These are phyloP conservation scores for Datura wrightii DNA, from an alignment of 257 asterid species.

Conservation along the genomic window DNA sequence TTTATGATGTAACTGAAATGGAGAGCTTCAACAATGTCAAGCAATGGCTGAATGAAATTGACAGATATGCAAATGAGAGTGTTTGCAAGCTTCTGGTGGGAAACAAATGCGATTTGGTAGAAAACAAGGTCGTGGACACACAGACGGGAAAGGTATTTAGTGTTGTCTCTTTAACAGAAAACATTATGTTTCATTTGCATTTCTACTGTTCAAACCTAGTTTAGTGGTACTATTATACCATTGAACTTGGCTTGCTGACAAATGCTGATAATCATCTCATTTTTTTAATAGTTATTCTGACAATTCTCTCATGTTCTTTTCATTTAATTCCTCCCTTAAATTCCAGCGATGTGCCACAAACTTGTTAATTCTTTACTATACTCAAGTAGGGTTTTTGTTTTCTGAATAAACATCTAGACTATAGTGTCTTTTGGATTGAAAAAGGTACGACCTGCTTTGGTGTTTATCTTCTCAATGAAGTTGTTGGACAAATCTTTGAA, in stretches of 20 bases:
- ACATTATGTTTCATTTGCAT: background rate
- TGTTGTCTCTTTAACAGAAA: background rate
- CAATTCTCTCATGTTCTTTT: constrained; percentile 17
- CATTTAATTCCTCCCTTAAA: background rate
- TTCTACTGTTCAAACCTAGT: background rate
- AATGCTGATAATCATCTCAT: constrained; percentile 2
- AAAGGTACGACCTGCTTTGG: background rate
- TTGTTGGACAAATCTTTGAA: background rate
- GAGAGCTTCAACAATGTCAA: constrained; percentile 99
- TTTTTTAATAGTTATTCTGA: background rate
- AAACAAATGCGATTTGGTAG: constrained; percentile 94
- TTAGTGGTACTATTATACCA: background rate
- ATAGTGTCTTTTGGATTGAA: background rate
- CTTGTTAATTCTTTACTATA: background rate
- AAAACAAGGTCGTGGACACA: constrained; percentile 84
- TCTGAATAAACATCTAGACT: background rate
- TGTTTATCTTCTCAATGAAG: background rate
- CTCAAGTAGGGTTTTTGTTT: background rate
- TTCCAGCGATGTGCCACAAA: background rate
- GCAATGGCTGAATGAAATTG: constrained; percentile 96
- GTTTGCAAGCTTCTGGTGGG: constrained; percentile 99
- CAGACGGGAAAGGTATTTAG: constrained; percentile 74
- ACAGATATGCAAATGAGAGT: constrained; percentile 90
- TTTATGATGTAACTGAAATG: constrained; percentile 94
- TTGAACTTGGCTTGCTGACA: background rate